phyloP scores from a whole-genome alignment of 2,329 filamentous ascomycete species.

The Paraphaeosphaeria sporulosa region DNA sequence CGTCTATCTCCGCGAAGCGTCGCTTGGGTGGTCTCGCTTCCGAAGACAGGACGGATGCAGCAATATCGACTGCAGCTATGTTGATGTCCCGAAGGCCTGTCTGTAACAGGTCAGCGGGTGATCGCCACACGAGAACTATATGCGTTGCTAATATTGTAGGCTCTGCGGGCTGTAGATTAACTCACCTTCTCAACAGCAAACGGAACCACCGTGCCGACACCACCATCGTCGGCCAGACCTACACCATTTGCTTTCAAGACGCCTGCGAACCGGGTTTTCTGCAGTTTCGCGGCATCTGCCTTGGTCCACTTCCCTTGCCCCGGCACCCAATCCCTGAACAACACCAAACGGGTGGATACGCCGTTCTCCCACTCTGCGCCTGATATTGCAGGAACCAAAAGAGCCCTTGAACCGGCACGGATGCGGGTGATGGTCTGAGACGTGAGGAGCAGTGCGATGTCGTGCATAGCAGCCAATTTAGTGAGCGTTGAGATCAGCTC shows the following conservation, averaged over 20 bases:
- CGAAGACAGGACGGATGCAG: slow-evolving; percentile 28
- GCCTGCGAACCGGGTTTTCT: slow-evolving; percentile 51
- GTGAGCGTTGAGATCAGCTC: slow-evolving; percentile 68
- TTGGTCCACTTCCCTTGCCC: slow-evolving; percentile 38
- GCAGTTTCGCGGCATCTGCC: slow-evolving; percentile 38
- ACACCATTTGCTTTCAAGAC: slow-evolving; percentile 55
- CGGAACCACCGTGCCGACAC: slow-evolving; percentile 60
- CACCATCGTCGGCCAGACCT: slow-evolving; percentile 49
- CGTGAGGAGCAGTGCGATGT: slow-evolving; percentile 77
- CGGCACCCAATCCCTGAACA: slow-evolving; percentile 75
- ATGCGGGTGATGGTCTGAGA: slow-evolving; percentile 86
- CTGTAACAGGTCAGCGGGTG: slow-evolving; percentile 35
- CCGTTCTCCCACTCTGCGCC: slow-evolving; percentile 82
- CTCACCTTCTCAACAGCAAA: slow-evolving; percentile 56
- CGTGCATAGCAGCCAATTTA: slow-evolving; percentile 75
- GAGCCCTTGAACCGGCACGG: slow-evolving; percentile 69
- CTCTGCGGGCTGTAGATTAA: slow-evolving; percentile 41
- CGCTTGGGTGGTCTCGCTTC: slow-evolving; percentile 63
- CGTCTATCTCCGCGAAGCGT: slow-evolving; percentile 62
- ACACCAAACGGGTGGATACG: slow-evolving; percentile 73
- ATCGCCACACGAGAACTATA: slow-evolving; percentile 21
- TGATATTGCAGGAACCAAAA: slow-evolving; percentile 77
- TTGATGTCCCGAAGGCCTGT: slow-evolving; percentile 43
- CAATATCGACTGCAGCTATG: slow-evolving; percentile 41
- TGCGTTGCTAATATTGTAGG: slow-evolving; percentile 31